A percentile compares a stretch with the other conserved stretches of the same genome.
Conservation (phyloP, 2,329 filamentous ascomycete species). For the Amesomyces nigricolor region DNA sequence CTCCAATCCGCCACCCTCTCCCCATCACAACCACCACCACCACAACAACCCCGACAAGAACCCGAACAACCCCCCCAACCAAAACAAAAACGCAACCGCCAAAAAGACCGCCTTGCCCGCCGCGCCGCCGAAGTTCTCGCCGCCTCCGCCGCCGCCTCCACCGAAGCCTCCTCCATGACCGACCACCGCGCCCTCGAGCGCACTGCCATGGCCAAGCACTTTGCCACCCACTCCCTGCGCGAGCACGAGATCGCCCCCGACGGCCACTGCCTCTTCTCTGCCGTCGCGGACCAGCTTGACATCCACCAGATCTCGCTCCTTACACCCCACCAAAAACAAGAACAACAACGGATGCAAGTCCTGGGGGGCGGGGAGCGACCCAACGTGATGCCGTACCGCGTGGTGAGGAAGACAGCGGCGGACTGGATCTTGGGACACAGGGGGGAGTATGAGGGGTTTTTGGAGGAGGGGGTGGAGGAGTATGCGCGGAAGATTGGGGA, state of each 20-base stretch:
- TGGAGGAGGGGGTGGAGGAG: constrained; percentile 70
- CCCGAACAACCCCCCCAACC: constrained; percentile 10
- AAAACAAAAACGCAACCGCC: constrained; percentile 68
- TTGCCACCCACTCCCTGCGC: constrained; percentile 57
- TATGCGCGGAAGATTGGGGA: constrained; percentile 75
- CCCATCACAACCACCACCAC: constrained; percentile 18
- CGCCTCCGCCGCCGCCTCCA: constrained; percentile 58
- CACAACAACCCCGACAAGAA: constrained; percentile 11
- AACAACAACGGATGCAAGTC: constrained; percentile 28
- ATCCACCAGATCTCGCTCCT: constrained; percentile 43
- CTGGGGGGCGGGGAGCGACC: not conserved
- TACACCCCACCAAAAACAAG: constrained; percentile 13
- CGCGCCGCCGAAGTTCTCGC: constrained; percentile 80
- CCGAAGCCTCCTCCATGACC: constrained; percentile 69
- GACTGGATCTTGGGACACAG: constrained; percentile 67
- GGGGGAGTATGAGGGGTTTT: constrained; percentile 79
- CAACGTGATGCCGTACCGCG: constrained; percentile 49
- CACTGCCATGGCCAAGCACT: constrained; percentile 61
- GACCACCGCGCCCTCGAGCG: constrained; percentile 68
- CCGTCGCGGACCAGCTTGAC: constrained; percentile 76
- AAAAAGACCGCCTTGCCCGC: constrained; percentile 85
- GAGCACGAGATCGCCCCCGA: constrained; percentile 82
- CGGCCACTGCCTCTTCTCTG: constrained; percentile 91
- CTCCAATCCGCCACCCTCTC: constrained; percentile 20
- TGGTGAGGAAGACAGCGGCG: constrained; percentile 65